Base-by-base conservation (phyloP, 352 stramenopile genomes). In the Globisporangium nunn region DNA sequence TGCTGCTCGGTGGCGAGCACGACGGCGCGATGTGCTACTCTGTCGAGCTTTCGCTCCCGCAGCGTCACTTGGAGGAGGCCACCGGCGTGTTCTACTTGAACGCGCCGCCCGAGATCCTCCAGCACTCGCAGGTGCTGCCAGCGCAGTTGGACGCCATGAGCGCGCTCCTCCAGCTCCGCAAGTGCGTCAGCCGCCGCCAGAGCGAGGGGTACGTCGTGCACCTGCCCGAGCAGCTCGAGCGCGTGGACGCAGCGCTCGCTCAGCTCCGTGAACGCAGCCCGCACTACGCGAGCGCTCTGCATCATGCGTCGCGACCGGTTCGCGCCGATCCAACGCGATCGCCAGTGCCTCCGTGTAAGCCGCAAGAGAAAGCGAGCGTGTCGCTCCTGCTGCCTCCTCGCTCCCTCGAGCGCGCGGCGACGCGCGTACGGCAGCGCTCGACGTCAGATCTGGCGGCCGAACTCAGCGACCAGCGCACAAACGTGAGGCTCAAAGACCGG, bases 1-100 rank as follows among this genome's bases (percentile, higher is more conserved):
- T 75, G 43, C 50, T 74, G 5, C 64, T 73, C 1, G 70, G 70
- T 40, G 70, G 67, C 15, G 67, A 78, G 0, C 70, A 78, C 29
- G 70, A 78, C 30, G 70, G 70, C 14, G 64, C 67, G 5, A 72
- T 78, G 17, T 72, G 46, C 53, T 78, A 51, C 39, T 39, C 14
- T 18, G 31, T 30, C 4, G 55, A 59, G 44, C 54, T 78, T 7
- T 29, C 49, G 10, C 52, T 74, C 6, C n/a, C 44, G 11, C 61
- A 62, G 10, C 56, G 57, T 4, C 35, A 69, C 50, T 55, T 78
- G 2, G 45, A 60, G 3, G 70, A 74, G 33, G 59, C 39, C 4
- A 59, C 62, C 15, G 64, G 64, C 5, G 61, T 67, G 4, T 71
- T 65, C 59, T 74, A 61, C 44, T 53, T 58, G 0, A 66, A 55